A percentile compares a stretch with the other conserved stretches of the same genome.
Evolutionary conservation across 805 yeast genomes (phyloP).

Genomic region (Ogataea ramenticola): DNA sequence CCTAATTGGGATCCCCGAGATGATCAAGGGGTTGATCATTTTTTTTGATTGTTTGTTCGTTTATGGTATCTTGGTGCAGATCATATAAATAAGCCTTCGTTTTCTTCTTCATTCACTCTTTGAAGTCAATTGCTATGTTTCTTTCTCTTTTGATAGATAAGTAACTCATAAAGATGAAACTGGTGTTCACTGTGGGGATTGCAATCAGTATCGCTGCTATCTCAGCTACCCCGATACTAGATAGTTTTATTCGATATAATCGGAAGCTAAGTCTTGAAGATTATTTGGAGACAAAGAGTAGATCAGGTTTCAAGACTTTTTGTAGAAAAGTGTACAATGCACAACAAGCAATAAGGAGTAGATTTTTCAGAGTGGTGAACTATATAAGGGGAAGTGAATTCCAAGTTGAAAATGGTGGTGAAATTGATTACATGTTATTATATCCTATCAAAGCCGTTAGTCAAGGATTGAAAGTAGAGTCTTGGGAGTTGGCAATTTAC

Average conservation of each 20-base stretch:
- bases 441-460: constrained; percentile 25
- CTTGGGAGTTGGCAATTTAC: constrained; percentile 20
- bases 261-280: background rate
- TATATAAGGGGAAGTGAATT: background rate
- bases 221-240: background rate
- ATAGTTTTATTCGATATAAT: background rate
- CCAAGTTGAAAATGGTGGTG: constrained; percentile 16
- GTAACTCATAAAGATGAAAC: no score
- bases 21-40: no score
- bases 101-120: no score
- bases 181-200: background rate
- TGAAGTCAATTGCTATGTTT: no score
- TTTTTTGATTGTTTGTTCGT: no score
- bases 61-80: no score
- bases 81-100: no score
- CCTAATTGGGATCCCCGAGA: no score
- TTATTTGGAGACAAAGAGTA: background rate
- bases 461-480: constrained; percentile 16
- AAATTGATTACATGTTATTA: constrained; percentile 16
- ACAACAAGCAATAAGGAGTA: background rate
- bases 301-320: background rate
- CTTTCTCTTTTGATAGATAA: no score
- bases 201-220: no score
- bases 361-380: background rate
- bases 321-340: background rate